Percentiles rank a stretch among this genome's conserved stretches.
phyloP scores from a whole-genome alignment of 2,329 filamentous ascomycete genomes.

The Sclerotinia nivalis region DNA sequence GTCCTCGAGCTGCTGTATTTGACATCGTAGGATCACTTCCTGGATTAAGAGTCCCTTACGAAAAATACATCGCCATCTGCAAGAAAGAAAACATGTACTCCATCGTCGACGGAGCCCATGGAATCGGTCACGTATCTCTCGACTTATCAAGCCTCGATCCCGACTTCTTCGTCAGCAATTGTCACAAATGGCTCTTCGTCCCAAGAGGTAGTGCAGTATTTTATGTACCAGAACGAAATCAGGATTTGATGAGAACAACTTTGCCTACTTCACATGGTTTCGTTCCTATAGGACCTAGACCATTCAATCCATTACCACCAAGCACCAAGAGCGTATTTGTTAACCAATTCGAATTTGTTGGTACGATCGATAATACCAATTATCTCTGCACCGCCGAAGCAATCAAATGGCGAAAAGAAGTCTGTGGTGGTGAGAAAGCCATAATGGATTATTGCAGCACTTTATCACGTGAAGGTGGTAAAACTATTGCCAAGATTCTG shows the following conservation, averaged over 20 bases:
- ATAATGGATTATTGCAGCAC: conserved; percentile 64
- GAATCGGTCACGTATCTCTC: conserved; percentile 74
- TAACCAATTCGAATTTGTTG: conserved; percentile 72
- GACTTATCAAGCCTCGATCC: conserved; percentile 67
- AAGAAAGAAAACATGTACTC: conserved; percentile 67
- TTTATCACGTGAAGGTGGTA: conserved; percentile 65
- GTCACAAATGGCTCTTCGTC: conserved; percentile 85
- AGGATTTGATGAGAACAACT: conserved; percentile 70
- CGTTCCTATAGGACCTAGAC: conserved; percentile 45
- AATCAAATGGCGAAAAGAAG: conserved; percentile 66
- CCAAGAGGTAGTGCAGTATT: conserved; percentile 81
- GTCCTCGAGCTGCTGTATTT: conserved; percentile 69
- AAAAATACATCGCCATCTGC: conserved; percentile 64
- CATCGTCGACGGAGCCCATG: conserved; percentile 77
- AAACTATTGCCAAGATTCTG: conserved; percentile 59
- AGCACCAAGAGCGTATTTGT: conserved; percentile 57
- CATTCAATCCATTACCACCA: conserved; percentile 45
- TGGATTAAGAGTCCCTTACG: conserved; percentile 77
- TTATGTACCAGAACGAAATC: conserved; percentile 75
- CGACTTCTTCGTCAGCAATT: conserved; percentile 86
- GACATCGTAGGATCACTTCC: conserved; percentile 80
- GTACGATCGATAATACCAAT: conserved; percentile 71
- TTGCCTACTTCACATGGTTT: conserved; percentile 83
- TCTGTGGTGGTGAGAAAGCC: conserved; percentile 71
- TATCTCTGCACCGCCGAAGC: conserved; percentile 73